These are phyloP conservation scores for Xylaria sp. DNA, from an alignment of 2,329 filamentous ascomycete species.

Conservation along the genomic window DNA sequence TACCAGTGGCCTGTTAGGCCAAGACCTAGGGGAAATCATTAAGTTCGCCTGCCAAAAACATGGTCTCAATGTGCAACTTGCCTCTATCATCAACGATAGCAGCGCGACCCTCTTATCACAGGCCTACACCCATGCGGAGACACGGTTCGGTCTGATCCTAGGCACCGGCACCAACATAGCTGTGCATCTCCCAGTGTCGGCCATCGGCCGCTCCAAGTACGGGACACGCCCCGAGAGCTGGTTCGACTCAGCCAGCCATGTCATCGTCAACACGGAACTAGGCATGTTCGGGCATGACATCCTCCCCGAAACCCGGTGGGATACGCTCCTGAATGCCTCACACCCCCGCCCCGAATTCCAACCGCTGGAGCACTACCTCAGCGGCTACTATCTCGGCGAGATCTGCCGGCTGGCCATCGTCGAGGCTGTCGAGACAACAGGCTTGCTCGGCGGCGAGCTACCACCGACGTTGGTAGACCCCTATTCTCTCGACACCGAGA, in stretches of 20 bases:
- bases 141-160: constrained; percentile 72
- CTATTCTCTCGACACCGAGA: constrained; percentile 71
- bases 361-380: constrained; percentile 62
- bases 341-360: constrained; percentile 61
- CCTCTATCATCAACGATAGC: constrained; percentile 74
- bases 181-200: constrained; percentile 69
- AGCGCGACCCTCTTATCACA: constrained; percentile 74
- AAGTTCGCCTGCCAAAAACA: constrained; percentile 62
- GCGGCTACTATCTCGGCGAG: constrained; percentile 75
- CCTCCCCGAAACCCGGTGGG: constrained; percentile 71
- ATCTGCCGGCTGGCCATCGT: constrained; percentile 68
- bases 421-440: constrained; percentile 67
- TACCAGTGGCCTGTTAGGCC: constrained; percentile 66
- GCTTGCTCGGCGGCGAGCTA: constrained; percentile 66
- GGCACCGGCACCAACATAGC: constrained; percentile 76
- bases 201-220: constrained; percentile 67
- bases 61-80: constrained; percentile 66
- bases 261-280: constrained; percentile 75
- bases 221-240: constrained; percentile 65
- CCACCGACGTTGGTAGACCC: constrained; percentile 63
- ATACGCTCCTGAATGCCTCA: constrained; percentile 61
- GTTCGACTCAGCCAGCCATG: constrained; percentile 69
- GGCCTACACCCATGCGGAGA: constrained; percentile 68
- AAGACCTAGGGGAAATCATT: constrained; percentile 70
- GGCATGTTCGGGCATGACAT: constrained; percentile 73